These are phyloP conservation scores for Trypanosoma platydactyli DNA, from an alignment of 208 protist genomes.

Conservation along the genomic window DNA sequence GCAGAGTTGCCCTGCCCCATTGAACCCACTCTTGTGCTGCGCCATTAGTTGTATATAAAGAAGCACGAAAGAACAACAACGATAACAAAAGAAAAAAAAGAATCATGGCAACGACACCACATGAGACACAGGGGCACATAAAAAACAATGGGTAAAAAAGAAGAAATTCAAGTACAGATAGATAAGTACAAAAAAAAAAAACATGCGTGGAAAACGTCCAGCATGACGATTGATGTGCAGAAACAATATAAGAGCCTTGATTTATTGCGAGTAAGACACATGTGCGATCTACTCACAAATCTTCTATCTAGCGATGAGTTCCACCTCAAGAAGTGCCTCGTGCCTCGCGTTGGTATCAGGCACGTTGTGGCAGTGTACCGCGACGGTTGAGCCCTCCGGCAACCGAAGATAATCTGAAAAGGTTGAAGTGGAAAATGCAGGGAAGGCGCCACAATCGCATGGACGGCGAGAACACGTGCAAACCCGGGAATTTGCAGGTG, in stretches of 20 bases:
- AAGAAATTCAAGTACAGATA: slow-evolving; percentile 14
- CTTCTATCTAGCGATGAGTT: slow-evolving; percentile 34
- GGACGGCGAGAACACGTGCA: background rate
- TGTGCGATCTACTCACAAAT: too few relatives aligned
- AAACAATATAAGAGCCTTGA: too few relatives aligned
- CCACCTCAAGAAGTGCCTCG: slow-evolving; percentile 64
- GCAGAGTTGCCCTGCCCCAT: slow-evolving; percentile 76
- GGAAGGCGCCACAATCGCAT: slow-evolving; percentile 38
- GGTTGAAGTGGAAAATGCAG: slow-evolving; percentile 43
- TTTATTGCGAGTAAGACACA: too few relatives aligned
- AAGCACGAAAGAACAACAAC: slow-evolving; percentile 18
- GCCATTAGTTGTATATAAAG: background rate
- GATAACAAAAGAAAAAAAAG: slow-evolving; percentile 2
- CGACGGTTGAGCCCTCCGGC: slow-evolving; percentile 32
- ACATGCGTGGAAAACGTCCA: too few relatives aligned
- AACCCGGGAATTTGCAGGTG: background rate
- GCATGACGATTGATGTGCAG: too few relatives aligned
- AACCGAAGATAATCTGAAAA: slow-evolving; percentile 48
- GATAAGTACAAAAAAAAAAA: background rate
- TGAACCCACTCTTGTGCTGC: slow-evolving; percentile 11
- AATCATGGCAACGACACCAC: background rate
- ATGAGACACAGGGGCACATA: background rate
- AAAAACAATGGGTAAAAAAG: slow-evolving; percentile 2
- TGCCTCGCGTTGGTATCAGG: slow-evolving; percentile 27
- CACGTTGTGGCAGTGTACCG: slow-evolving; percentile 47